These are phyloP conservation scores for Colletotrichum scovillei DNA, from an alignment of 2,329 filamentous ascomycete species.

Conservation along the genomic window DNA sequence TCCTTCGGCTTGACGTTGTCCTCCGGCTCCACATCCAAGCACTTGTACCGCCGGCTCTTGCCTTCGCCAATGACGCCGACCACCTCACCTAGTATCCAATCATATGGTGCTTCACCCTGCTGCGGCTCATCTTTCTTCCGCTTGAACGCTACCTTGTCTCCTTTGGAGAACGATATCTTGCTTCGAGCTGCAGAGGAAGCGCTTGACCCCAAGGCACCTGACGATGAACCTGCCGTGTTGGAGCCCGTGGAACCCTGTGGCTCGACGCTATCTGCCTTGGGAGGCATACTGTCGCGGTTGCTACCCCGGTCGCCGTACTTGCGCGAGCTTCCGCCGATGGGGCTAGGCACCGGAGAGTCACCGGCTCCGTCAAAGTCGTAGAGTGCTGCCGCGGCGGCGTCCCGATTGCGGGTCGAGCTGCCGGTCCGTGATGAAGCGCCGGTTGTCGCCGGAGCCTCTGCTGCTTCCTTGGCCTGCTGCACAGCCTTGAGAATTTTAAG, in stretches of 20 bases:
- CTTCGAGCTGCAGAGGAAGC: slow-evolving; percentile 35
- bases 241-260: slow-evolving; percentile 57
- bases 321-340: slow-evolving; percentile 45
- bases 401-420: slow-evolving; percentile 31
- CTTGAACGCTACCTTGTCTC: slow-evolving; percentile 76
- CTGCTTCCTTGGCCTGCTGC: slow-evolving; percentile 55
- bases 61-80: slow-evolving; percentile 80
- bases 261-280: slow-evolving; percentile 67
- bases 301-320: slow-evolving; percentile 49
- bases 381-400: slow-evolving; percentile 47
- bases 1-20: slow-evolving; percentile 73
- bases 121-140: slow-evolving; percentile 60
- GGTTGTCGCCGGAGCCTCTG: slow-evolving; percentile 41
- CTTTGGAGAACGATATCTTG: slow-evolving; percentile 69
- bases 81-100: slow-evolving; percentile 84
- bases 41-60: slow-evolving; percentile 82
- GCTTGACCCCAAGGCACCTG: slow-evolving; percentile 33
- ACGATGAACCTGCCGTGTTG: slow-evolving; percentile 45
- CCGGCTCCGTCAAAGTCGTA: slow-evolving; percentile 58
- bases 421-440: slow-evolving; percentile 34
- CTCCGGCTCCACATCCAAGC: slow-evolving; percentile 83
- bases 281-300: slow-evolving; percentile 64
- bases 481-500: slow-evolving; percentile 56
- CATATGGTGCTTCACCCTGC: slow-evolving; percentile 59
- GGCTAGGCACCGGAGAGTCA: slow-evolving; percentile 59